phyloP scores from a whole-genome alignment of 441 rosid species.

The Adansonia grandidieri region DNA sequence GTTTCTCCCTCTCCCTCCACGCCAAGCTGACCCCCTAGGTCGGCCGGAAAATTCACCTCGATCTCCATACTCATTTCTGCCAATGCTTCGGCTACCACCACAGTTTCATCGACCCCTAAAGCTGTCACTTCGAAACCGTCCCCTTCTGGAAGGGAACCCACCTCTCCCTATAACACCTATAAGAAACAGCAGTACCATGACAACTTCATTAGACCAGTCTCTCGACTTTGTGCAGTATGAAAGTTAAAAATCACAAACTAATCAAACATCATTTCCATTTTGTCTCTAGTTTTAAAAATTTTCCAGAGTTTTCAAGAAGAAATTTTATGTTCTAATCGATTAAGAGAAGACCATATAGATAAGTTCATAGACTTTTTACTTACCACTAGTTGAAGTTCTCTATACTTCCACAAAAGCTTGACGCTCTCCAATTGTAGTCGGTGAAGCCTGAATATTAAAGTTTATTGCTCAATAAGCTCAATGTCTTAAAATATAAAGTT shows the following conservation, averaged over 20 bases:
- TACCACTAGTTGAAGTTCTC: conserved; percentile 58
- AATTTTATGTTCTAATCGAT: neutral
- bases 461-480: neutral
- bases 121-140: conserved; percentile 51
- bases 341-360: neutral
- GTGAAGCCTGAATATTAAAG: conserved; percentile 58
- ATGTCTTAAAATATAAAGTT: neutral
- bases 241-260: neutral
- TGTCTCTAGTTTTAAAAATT: neutral
- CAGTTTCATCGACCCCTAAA: conserved; percentile 51
- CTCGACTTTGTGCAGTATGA: neutral
- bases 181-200: conserved; percentile 24
- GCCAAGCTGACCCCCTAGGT: conserved; percentile 51
- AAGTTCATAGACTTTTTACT: conserved; percentile 12
- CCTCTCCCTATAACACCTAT: conserved; percentile 59
- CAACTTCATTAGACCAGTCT: conserved; percentile 10
- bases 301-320: neutral
- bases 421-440: conserved; percentile 49
- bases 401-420: conserved; percentile 58
- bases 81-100: conserved; percentile 49
- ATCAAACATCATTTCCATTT: neutral
- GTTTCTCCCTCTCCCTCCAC: conserved; percentile 58
- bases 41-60: conserved; percentile 53
- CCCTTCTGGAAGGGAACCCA: conserved; percentile 50
- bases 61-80: conserved; percentile 52